Conservation (phyloP, 768 basidiomycete genomes). For the Leccinum subgranulosum region DNA sequence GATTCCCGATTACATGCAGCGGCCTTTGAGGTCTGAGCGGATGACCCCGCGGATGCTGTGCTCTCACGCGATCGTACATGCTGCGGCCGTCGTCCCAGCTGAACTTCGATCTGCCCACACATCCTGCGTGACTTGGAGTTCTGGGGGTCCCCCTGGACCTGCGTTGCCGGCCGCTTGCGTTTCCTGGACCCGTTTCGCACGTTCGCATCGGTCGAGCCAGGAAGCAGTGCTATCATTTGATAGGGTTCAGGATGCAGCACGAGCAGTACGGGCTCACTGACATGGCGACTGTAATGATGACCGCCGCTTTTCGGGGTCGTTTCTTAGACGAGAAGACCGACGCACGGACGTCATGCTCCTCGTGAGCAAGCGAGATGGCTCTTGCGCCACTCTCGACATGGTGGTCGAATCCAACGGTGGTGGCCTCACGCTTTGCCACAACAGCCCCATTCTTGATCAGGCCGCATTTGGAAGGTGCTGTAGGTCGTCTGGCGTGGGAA, state of each 20-base stretch:
- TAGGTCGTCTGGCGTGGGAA: conserved; percentile 22
- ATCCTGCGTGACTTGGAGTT: conserved; percentile 7
- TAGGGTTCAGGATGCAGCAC: background rate
- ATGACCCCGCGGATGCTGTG: background rate
- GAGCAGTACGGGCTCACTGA: conserved; percentile 11
- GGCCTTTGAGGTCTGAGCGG: background rate
- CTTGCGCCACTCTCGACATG: conserved; percentile 21
- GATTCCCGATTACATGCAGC: conserved; percentile 33
- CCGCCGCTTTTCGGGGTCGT: background rate
- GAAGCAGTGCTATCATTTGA: conserved; percentile 7
- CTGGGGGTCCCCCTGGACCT: background rate
- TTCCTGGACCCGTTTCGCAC: conserved; percentile 3
- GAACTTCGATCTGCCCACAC: conserved; percentile 12
- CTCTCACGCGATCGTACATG: conserved; percentile 1
- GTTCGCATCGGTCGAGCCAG: background rate
- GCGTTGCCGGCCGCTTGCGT: conserved; percentile 2
- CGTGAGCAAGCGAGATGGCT: conserved; percentile 15
- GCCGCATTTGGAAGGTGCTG: conserved; percentile 33
- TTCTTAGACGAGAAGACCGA: conserved; percentile 24
- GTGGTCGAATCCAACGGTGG: background rate
- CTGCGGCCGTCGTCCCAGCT: background rate
- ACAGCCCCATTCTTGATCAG: conserved; percentile 6
- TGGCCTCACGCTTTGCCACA: background rate
- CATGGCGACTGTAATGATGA: conserved; percentile 5
- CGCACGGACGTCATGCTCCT: conserved; percentile 25